These are phyloP conservation scores for Panellus pusillus DNA, from an alignment of 768 basidiomycete species.

Conservation along the genomic window DNA sequence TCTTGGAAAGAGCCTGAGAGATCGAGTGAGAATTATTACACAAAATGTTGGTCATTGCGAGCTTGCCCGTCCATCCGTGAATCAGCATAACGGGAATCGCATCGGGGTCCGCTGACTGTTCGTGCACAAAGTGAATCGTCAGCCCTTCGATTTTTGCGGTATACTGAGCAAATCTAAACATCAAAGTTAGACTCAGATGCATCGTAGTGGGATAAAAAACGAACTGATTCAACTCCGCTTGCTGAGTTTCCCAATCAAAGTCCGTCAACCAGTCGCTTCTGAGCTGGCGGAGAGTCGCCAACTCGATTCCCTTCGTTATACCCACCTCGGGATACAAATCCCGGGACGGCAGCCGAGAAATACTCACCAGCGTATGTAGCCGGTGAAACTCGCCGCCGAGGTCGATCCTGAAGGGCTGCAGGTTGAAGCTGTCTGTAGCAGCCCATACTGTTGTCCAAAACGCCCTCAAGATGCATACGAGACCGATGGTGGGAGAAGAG, in stretches of 20 bases:
- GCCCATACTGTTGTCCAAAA: not conserved
- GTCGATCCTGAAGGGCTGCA: conserved; percentile 3
- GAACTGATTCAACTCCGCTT: conserved; percentile 3
- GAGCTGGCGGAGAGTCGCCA: not conserved
- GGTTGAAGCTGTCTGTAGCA: not conserved
- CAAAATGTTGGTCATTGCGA: not conserved
- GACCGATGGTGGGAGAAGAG: no score
- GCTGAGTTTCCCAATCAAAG: conserved; percentile 3
- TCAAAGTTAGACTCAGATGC: no score
- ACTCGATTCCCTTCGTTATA: not conserved
- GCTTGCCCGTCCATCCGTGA: conserved; percentile 15
- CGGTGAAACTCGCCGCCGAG: not conserved
- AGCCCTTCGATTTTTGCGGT: conserved; percentile 16
- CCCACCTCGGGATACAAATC: conserved; percentile 1
- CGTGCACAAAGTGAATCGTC: conserved; percentile 13
- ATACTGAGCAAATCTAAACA: conserved; percentile 9
- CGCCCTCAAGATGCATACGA: no score
- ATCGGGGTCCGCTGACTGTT: conserved; percentile 4
- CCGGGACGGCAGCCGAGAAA: not conserved
- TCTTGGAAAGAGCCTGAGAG: conserved; percentile 14
- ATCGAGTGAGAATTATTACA: not conserved
- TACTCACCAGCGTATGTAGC: not conserved
- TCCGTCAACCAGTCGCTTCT: not conserved
- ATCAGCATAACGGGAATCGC: conserved; percentile 12
- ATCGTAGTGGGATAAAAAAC: not conserved